A percentile compares a stretch with the other conserved stretches of the same genome.
phyloP scores from a whole-genome alignment of 1,139 yeast genomes.

The Lodderomyces margitis region DNA sequence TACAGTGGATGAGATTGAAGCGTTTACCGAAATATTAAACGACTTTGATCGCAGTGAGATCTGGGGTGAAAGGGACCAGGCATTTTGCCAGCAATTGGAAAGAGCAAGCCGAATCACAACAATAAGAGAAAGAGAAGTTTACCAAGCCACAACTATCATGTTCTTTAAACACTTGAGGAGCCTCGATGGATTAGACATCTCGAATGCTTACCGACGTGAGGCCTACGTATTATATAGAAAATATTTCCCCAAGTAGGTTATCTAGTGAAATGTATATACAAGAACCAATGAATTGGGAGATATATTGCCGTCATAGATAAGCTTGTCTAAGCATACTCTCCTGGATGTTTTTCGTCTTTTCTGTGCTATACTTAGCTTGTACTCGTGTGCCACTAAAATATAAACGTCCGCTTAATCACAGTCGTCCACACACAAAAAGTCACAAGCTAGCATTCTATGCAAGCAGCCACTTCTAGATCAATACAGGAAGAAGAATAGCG shows the following conservation, averaged over 20 bases:
- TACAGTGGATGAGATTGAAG: conserved; percentile 46
- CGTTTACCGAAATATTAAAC: conserved; percentile 41
- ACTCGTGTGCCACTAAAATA: neutral
- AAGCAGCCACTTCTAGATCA: no score
- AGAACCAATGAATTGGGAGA: no score
- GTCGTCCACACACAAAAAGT: no score
- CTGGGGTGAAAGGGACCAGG: conserved; percentile 38
- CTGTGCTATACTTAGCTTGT: no score
- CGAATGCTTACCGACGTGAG: neutral
- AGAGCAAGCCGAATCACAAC: conserved; percentile 13
- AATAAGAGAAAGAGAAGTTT: conserved; percentile 32
- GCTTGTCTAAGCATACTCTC: no score
- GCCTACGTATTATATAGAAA: conserved; percentile 1
- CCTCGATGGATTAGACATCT: conserved; percentile 39
- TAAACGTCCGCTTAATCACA: neutral
- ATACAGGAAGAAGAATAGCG: no score
- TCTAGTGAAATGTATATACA: neutral
- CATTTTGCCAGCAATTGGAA: conserved; percentile 18
- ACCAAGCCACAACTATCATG: conserved; percentile 38
- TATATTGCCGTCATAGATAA: no score
- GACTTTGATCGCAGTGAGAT: conserved; percentile 31
- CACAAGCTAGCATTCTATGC: no score
- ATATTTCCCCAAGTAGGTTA: conserved; percentile 1
- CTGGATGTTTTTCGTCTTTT: no score
- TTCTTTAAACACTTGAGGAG: conserved; percentile 34